phyloP scores from a whole-genome alignment of 345 rosid species.

The Linum tenue region DNA sequence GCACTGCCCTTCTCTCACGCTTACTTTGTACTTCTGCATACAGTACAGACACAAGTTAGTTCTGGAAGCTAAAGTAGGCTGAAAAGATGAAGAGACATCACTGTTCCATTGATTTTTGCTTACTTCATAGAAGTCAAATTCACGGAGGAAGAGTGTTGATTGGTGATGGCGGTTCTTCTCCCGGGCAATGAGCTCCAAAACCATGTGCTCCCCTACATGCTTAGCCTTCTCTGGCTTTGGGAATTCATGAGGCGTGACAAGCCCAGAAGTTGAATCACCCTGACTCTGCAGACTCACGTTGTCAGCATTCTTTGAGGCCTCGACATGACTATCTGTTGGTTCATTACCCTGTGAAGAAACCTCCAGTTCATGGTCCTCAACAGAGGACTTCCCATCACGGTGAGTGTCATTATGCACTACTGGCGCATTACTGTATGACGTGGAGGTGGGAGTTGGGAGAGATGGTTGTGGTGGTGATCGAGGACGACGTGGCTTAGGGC shows the following conservation, averaged over 20 bases:
- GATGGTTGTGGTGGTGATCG: slow-evolving; percentile 16
- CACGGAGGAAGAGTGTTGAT: slow-evolving; percentile 55
- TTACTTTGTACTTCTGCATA: slow-evolving; percentile 37
- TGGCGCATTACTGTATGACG: slow-evolving; percentile 6
- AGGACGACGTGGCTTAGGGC: slow-evolving; percentile 14
- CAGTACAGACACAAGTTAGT: slow-evolving; percentile 1
- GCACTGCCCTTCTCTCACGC: slow-evolving; percentile 39
- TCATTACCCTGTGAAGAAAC: slow-evolving; percentile 17
- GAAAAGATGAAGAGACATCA: slow-evolving; percentile 2
- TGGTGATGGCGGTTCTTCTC: slow-evolving; percentile 34
- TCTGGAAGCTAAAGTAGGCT: not conserved
- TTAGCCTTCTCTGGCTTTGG: slow-evolving; percentile 21
- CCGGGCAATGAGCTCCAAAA: slow-evolving; percentile 42
- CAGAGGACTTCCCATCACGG: slow-evolving; percentile 7
- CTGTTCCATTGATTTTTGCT: slow-evolving; percentile 16
- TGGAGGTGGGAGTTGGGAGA: slow-evolving; percentile 13
- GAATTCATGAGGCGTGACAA: slow-evolving; percentile 16
- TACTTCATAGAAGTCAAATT: slow-evolving; percentile 59
- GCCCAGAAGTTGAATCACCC: slow-evolving; percentile 2
- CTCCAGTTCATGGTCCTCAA: slow-evolving; percentile 13
- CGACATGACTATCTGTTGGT: slow-evolving; percentile 6
- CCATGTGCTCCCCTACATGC: slow-evolving; percentile 32
- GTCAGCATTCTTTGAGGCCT: slow-evolving; percentile 4
- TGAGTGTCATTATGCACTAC: slow-evolving; percentile 10
- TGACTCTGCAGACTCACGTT: slow-evolving; percentile 11